Evolutionary conservation across 805 yeast genomes (phyloP), one percentile per base, ranked within the genome.

Genomic region (Ogataea nitratoaversa): DNA sequence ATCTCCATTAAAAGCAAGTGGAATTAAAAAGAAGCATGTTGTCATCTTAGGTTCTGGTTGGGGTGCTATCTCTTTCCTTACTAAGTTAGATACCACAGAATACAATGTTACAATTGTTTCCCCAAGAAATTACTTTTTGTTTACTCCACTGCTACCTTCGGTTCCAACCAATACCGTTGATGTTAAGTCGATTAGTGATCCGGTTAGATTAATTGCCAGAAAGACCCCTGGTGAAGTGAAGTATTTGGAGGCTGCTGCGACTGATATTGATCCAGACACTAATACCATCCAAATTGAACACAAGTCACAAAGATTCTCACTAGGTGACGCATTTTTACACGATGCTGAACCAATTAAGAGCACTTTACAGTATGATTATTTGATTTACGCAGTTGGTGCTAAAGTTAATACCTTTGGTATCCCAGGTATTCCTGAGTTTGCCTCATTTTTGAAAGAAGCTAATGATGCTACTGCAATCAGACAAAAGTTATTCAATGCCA

Each of bases 141-240:
- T 90, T 75, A 90, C 97, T 40, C 96, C 97, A n/a, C 70, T 90
- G 61, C 73, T 90, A 54, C 96, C 97, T 32, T 84, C 95, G 20
- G 84, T 90, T 50, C 95, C 96, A 39, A 90, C 95, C 27, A 95
- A 96, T 46, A 84, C 95, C 39, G 80, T 88, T 43, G 96, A 88
- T 57, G 65, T 78, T 53, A 85, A 93, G 64, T 89, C 96, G 19
- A 89, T 89, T 61, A 83, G 87, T 65, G 97, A 90, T 65, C 96
- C 96, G 30, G 87, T 90, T 37, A 78, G 95, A 63, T 70, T 83
- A 40, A 83, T 89, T 56, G 82, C 93, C 46, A 80, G 95, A 66
- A 68, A 66, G 57, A 68, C 80, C 32, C 74, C 81, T 6, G 89
- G 87, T 56, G 86, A 83, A 57, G 89, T 83, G 34, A 68, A 70